Percentiles rank a stretch among this genome's conserved stretches.
phyloP scores from a whole-genome alignment of 371 early-diverging fungal genomes.

The Batrachochytrium dendrobatidis region DNA sequence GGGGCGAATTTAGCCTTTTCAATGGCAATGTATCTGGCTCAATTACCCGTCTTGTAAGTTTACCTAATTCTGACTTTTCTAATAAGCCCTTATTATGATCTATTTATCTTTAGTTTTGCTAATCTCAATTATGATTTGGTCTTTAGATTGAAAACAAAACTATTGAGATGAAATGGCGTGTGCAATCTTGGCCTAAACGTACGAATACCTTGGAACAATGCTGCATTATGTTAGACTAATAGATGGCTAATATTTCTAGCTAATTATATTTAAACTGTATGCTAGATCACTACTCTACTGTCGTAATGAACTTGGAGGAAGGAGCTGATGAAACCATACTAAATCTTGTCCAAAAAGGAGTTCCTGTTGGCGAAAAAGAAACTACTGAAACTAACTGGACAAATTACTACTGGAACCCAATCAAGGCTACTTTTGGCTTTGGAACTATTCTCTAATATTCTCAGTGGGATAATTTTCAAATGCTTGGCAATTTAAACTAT shows the following conservation, averaged over 20 bases:
- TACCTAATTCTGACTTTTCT: background rate
- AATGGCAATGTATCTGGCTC: conserved; percentile 83
- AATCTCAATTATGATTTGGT: background rate
- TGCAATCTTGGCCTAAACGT: conserved; percentile 77
- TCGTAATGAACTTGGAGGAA: conserved; percentile 66
- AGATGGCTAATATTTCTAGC: background rate
- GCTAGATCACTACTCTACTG: conserved; percentile 71
- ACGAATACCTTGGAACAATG: conserved; percentile 10
- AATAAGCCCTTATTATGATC: conserved; percentile 5
- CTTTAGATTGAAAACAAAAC: conserved; percentile 41
- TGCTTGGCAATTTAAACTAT: too few species aligned
- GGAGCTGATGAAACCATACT: conserved; percentile 59
- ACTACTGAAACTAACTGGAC: conserved; percentile 79
- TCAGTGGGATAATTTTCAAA: too few species aligned
- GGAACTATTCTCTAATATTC: background rate
- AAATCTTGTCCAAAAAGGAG: conserved; percentile 72
- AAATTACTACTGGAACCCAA: conserved; percentile 87
- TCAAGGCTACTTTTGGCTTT: conserved; percentile 85
- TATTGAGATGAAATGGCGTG: conserved; percentile 82
- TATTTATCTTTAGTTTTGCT: too few species aligned
- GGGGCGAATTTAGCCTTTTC: conserved; percentile 66
- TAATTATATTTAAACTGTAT: background rate
- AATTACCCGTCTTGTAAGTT: conserved; percentile 55
- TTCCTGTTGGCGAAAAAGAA: conserved; percentile 85
- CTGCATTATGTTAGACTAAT: background rate